Percentiles rank a stretch among this genome's conserved stretches.
phyloP scores from a whole-genome alignment of 2,329 filamentous ascomycete genomes.

The Aureobasidium zeae region DNA sequence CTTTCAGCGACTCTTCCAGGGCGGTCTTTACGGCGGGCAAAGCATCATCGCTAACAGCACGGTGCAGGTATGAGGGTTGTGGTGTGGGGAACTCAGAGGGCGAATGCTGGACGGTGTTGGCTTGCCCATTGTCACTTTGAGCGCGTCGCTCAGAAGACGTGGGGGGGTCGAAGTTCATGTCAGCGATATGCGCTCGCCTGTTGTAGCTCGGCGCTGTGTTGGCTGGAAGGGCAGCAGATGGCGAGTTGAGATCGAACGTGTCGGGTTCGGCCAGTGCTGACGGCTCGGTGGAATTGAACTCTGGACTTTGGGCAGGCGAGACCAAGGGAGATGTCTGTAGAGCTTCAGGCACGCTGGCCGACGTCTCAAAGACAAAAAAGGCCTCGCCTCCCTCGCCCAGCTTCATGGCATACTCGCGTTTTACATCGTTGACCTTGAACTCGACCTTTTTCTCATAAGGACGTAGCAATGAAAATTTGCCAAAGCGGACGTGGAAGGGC shows the following conservation, averaged over 20 bases:
- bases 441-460: constrained; percentile 99
- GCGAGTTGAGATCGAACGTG: constrained; percentile 53
- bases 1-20: constrained; percentile 28
- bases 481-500: constrained; percentile 96
- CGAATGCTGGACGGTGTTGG: constrained; percentile 3
- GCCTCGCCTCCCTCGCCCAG: constrained; percentile 94
- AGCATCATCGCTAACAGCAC: constrained; percentile 47
- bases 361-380: constrained; percentile 97
- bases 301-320: constrained; percentile 79
- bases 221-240: constrained; percentile 3
- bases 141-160: constrained; percentile 4
- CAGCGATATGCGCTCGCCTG: constrained; percentile 6
- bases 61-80: constrained; percentile 31
- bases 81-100: constrained; percentile 17
- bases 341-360: constrained; percentile 80
- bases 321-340: constrained; percentile 91
- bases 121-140: constrained; percentile 8
- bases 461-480: constrained; percentile 91
- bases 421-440: constrained; percentile 85
- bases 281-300: constrained; percentile 41
- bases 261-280: constrained; percentile 58
- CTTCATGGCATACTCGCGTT: constrained; percentile 96
- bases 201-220: background rate
- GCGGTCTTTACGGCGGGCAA: constrained; percentile 37
- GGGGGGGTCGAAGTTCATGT: constrained; percentile 1